phyloP scores from a whole-genome alignment of 176 grass and related monocot genomes.

The Elaeis guineensis region DNA sequence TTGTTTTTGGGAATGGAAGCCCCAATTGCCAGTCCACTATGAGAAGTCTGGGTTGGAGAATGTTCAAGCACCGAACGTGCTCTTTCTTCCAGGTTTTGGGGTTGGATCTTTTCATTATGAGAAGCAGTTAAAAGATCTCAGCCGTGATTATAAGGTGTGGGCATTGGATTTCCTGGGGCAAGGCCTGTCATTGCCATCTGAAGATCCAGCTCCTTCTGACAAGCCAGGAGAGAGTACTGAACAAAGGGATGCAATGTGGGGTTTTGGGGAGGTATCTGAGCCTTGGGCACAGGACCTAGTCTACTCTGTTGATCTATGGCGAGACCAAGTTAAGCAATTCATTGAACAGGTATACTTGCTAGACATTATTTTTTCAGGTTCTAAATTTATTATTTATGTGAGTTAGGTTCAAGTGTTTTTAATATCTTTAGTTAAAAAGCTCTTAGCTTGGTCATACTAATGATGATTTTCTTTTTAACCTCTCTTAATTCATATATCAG shows the following conservation, averaged over 20 bases:
- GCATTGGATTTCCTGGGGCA: conserved; percentile 93
- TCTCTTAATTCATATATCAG: too few relatives aligned
- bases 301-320: conserved; percentile 82
- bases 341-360: conserved; percentile 59
- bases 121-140: conserved; percentile 84
- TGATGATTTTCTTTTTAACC: too few relatives aligned
- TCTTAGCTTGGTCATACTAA: too few relatives aligned
- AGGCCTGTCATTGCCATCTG: conserved; percentile 70
- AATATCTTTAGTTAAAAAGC: too few relatives aligned
- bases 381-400: too few relatives aligned
- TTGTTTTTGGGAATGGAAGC: conserved; percentile 81
- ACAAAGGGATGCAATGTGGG: conserved; percentile 32
- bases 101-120: conserved; percentile 82
- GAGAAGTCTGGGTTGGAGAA: conserved; percentile 66
- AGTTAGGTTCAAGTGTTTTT: too few relatives aligned
- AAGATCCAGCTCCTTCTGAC: conserved; percentile 60
- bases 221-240: conserved; percentile 4
- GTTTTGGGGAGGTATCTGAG: conserved; percentile 77
- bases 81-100: conserved; percentile 94
- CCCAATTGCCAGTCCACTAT: conserved; percentile 76
- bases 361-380: not conserved
- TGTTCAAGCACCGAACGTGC: conserved; percentile 58
- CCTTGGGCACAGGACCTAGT: conserved; percentile 79
- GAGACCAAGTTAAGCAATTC: conserved; percentile 74
- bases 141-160: conserved; percentile 73